A percentile compares a stretch with the other conserved stretches of the same genome.
Evolutionary conservation across 257 asterid species (phyloP).

Genomic region (Leptodermis oblonga): DNA sequence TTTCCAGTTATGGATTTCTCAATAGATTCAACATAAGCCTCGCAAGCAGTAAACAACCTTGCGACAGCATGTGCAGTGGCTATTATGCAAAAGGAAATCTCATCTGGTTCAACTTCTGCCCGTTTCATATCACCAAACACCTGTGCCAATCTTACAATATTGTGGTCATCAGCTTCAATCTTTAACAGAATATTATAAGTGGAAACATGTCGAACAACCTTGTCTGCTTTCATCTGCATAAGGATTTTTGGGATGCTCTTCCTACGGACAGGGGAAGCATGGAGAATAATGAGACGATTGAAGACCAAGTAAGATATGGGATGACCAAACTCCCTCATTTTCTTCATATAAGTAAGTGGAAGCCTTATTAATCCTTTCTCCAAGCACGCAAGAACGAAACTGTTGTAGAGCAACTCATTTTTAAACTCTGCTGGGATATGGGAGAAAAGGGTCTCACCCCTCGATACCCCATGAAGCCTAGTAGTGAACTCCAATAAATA

Average conservation of each 20-base stretch:
- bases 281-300: slow-evolving; percentile 82
- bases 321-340: slow-evolving; percentile 78
- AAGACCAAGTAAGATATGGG: slow-evolving; percentile 71
- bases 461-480: slow-evolving; percentile 74
- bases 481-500: slow-evolving; percentile 75
- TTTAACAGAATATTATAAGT: slow-evolving; percentile 73
- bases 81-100: slow-evolving; percentile 71
- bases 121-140: slow-evolving; percentile 65
- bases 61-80: slow-evolving; percentile 91
- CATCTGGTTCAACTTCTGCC: slow-evolving; percentile 57
- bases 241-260: slow-evolving; percentile 59
- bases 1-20: slow-evolving; percentile 56
- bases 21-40: slow-evolving; percentile 54
- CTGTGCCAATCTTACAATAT: slow-evolving; percentile 54
- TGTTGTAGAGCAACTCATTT: slow-evolving; percentile 67
- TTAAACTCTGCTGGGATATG: slow-evolving; percentile 69
- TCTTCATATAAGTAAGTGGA: slow-evolving; percentile 72
- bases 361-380: slow-evolving; percentile 69
- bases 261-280: slow-evolving; percentile 60
- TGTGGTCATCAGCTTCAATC: slow-evolving; percentile 75
- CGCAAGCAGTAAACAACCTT: slow-evolving; percentile 66
- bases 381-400: slow-evolving; percentile 85
- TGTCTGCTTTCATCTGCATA: slow-evolving; percentile 83
- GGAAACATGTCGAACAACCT: slow-evolving; percentile 65
- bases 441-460: slow-evolving; percentile 67